A percentile compares a stretch with the other conserved stretches of the same genome.
Conservation (phyloP, 768 basidiomycete species). For the Trametes cubensis region DNA sequence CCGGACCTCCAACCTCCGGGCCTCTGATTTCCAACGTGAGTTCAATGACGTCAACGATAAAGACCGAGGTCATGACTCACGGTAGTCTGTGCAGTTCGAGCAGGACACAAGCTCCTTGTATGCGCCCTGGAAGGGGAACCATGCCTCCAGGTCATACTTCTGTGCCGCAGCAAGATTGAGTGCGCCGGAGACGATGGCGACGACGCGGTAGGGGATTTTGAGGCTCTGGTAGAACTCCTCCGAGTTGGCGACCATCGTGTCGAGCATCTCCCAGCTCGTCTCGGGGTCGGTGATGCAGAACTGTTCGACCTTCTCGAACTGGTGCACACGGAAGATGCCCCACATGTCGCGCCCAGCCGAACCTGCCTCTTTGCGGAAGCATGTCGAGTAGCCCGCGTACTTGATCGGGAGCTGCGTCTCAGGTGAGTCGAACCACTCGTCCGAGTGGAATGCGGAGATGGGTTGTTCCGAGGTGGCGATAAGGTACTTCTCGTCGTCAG, state of each 20-base stretch:
- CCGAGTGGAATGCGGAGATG: constrained; percentile 92
- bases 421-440: constrained; percentile 97
- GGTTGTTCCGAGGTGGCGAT: constrained; percentile 99
- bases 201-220: constrained; percentile 87
- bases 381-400: constrained; percentile 90
- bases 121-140: constrained; percentile 96
- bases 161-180: constrained; percentile 96
- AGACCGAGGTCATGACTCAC: constrained; percentile 51
- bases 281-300: constrained; percentile 95
- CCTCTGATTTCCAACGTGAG: constrained; percentile 56
- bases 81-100: constrained; percentile 99
- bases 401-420: constrained; percentile 89
- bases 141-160: constrained; percentile 97
- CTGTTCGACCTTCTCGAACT: constrained; percentile 99
- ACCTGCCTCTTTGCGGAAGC: constrained; percentile 99
- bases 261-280: constrained; percentile 93
- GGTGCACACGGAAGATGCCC: constrained; percentile 99
- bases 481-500: constrained; percentile 96
- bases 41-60: not conserved
- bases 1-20: constrained; percentile 88
- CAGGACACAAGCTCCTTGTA: constrained; percentile 98
- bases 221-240: constrained; percentile 98
- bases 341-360: constrained; percentile 97
- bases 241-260: constrained; percentile 85
- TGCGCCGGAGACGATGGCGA: constrained; percentile 94